Percentiles rank a stretch among this genome's conserved stretches.
Conservation (phyloP, 208 protist species). For the Lotmaria passim region DNA sequence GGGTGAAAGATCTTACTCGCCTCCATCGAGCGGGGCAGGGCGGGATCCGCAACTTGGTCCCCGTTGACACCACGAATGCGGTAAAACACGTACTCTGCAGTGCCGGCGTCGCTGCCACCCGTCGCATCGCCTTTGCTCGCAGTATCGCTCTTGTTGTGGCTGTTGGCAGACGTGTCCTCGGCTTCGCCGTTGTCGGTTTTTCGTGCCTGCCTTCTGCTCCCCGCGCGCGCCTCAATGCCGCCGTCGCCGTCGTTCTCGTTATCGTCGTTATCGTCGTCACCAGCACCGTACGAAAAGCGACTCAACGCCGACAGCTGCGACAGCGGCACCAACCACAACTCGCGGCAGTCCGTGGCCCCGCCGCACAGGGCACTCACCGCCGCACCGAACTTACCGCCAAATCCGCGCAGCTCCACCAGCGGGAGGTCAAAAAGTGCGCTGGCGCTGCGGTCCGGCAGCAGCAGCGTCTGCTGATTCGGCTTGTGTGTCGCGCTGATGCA, state of each 20-base stretch:
- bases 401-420: conserved; percentile 67
- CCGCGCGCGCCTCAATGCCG: neutral
- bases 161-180: too few relatives aligned
- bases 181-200: too few relatives aligned
- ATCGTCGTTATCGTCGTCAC: conserved; percentile 23
- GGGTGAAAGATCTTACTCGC: conserved; percentile 75
- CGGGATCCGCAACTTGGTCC: conserved; percentile 45
- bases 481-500: conserved; percentile 81
- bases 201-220: too few relatives aligned
- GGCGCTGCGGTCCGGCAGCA: conserved; percentile 64
- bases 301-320: conserved; percentile 20
- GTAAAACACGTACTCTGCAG: conserved; percentile 41
- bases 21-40: conserved; percentile 54
- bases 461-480: conserved; percentile 84
- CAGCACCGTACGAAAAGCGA: neutral
- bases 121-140: neutral
- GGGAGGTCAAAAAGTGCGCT: conserved; percentile 61
- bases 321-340: conserved; percentile 61
- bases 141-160: too few relatives aligned
- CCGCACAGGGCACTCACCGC: conserved; percentile 47
- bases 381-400: conserved; percentile 83
- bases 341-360: conserved; percentile 43
- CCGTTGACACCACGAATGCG: conserved; percentile 57
- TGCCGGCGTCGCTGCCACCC: neutral
- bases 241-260: conserved; percentile 8